Conservation (phyloP, 1,284 basidiomycete species). For the Irpex sp. region DNA sequence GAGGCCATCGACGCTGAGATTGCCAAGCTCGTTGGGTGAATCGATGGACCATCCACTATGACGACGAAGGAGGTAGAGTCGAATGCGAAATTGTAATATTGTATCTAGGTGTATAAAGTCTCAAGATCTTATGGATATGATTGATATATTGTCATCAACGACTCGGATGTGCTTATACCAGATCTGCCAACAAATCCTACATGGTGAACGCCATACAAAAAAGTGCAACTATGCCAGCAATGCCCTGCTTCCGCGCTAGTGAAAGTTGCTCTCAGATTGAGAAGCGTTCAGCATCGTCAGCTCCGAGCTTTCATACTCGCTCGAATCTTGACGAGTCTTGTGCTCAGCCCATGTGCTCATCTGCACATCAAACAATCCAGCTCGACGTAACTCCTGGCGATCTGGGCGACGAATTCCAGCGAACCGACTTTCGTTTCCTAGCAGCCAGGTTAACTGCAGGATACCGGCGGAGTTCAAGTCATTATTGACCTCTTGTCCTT, state of each 20-base stretch:
- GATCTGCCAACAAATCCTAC: too few relatives aligned
- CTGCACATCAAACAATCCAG: neutral
- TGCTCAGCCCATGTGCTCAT: neutral
- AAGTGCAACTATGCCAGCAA: too few relatives aligned
- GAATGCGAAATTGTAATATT: constrained; percentile 3
- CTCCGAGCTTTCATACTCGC: too few relatives aligned
- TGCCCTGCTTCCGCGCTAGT: too few relatives aligned
- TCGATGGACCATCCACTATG: too few relatives aligned
- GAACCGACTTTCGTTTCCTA: neutral
- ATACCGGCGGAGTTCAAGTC: neutral
- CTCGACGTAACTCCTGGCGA: neutral
- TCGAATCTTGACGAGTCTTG: neutral
- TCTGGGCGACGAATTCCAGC: neutral
- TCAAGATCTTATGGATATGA: neutral
- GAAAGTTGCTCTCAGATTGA: too few relatives aligned
- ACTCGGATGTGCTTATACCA: too few relatives aligned
- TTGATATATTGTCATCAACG: neutral
- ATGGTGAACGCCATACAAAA: too few relatives aligned
- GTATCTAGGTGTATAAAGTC: neutral
- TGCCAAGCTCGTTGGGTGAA: constrained; percentile 37
- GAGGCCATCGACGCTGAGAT: constrained; percentile 63
- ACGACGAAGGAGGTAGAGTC: too few relatives aligned
- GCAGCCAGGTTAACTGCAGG: constrained; percentile 2
- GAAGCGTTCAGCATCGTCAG: too few relatives aligned
- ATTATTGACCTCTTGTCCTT: neutral